Evolutionary conservation across 257 asterid species (phyloP).

Genomic region (Ajuga chamaepitys): DNA sequence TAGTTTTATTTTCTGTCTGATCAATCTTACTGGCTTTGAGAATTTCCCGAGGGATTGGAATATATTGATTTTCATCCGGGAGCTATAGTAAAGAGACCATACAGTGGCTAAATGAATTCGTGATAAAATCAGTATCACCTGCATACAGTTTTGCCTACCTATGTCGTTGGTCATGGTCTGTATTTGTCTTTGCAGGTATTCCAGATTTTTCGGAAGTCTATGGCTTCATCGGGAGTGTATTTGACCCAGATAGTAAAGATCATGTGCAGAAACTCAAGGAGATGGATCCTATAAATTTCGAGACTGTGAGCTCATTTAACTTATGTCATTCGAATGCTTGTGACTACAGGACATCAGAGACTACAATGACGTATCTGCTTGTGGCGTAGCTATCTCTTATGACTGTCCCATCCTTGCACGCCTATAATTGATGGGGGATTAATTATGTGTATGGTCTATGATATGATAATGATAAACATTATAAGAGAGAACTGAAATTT

Average conservation of each 20-base stretch:
- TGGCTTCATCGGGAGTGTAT: slow-evolving; percentile 88
- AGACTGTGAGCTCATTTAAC: slow-evolving; percentile 57
- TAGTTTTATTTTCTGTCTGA: neutral
- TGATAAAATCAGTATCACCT: neutral
- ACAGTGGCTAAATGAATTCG: slow-evolving; percentile 3
- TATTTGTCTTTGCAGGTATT: slow-evolving; percentile 39
- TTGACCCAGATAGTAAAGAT: slow-evolving; percentile 69
- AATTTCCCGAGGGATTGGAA: neutral
- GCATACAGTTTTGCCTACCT: neutral
- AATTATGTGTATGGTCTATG: neutral
- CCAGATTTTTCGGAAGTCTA: slow-evolving; percentile 98
- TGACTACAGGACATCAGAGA: neutral
- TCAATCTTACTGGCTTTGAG: neutral
- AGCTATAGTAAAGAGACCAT: neutral
- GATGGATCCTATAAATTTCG: slow-evolving; percentile 96
- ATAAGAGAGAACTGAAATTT: neutral
- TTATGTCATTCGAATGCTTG: slow-evolving; percentile 1
- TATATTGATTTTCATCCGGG: neutral
- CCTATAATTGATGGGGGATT: neutral
- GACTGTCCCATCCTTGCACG: neutral
- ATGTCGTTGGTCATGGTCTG: neutral
- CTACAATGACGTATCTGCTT: neutral
- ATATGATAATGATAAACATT: neutral
- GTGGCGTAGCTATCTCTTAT: neutral
- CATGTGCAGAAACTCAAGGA: slow-evolving; percentile 90